These are phyloP conservation scores for Hamigera avellanea DNA, from an alignment of 495 filamentous ascomycete genomes.

Conservation along the genomic window DNA sequence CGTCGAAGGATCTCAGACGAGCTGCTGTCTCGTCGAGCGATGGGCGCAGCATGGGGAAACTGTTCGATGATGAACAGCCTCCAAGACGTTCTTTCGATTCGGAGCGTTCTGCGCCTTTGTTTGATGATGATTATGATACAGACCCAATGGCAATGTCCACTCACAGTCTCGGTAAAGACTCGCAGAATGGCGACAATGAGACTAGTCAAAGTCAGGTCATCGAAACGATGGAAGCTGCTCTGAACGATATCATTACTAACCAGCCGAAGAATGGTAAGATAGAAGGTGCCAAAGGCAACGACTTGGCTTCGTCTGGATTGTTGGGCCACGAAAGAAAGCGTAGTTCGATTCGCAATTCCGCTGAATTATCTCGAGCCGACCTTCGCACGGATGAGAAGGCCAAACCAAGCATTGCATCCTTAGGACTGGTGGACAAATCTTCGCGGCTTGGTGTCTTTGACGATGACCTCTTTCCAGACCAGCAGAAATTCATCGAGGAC, in stretches of 20 bases:
- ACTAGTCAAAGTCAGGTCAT: conserved; percentile 49
- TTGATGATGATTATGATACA: conserved; percentile 57
- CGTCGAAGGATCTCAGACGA: conserved; percentile 42
- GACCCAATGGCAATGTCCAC: conserved; percentile 50
- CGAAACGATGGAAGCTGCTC: conserved; percentile 83
- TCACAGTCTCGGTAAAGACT: conserved; percentile 42
- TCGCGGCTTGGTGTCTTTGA: conserved; percentile 84
- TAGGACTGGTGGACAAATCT: conserved; percentile 76
- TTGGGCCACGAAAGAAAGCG: conserved; percentile 35
- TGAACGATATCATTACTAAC: conserved; percentile 91
- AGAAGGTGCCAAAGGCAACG: conserved; percentile 48
- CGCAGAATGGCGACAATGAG: conserved; percentile 34
- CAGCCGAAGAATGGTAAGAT: conserved; percentile 51
- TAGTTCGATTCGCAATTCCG: conserved; percentile 41
- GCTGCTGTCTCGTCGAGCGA: conserved; percentile 49
- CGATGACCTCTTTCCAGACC: conserved; percentile 87
- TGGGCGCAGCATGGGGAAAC: conserved; percentile 28
- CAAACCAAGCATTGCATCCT: conserved; percentile 77
- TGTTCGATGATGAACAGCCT: conserved; percentile 36
- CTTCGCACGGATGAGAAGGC: conserved; percentile 37
- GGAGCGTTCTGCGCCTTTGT: conserved; percentile 41
- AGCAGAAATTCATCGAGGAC: conserved; percentile 75
- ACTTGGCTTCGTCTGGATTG: conserved; percentile 32
- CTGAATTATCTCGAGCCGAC: conserved; percentile 39
- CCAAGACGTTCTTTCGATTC: conserved; percentile 47